A percentile compares a stretch with the other conserved stretches of the same genome.
phyloP scores from a whole-genome alignment of 2,329 filamentous ascomycete species.

The Xylariaceae sp. region DNA sequence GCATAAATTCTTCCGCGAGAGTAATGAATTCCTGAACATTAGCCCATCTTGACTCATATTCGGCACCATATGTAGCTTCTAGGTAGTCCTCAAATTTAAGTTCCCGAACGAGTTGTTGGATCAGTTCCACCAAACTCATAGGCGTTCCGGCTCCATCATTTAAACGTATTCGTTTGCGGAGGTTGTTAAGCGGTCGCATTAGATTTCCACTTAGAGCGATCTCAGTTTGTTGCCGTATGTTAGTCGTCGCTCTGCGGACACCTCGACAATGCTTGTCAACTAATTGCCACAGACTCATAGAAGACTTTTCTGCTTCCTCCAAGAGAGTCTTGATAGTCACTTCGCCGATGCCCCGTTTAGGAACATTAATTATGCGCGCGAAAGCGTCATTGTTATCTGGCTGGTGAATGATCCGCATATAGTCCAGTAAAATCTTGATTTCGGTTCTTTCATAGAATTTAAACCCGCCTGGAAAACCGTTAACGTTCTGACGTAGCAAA shows the following conservation, averaged over 20 bases:
- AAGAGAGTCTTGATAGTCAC: constrained; percentile 75
- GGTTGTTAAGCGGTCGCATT: constrained; percentile 49
- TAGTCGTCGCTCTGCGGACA: constrained; percentile 53
- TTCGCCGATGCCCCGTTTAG: constrained; percentile 81
- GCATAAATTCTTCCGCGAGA: constrained; percentile 75
- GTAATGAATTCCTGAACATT: constrained; percentile 89
- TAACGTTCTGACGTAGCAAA: constrained; percentile 2
- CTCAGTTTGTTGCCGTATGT: constrained; percentile 56
- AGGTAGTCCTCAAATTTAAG: constrained; percentile 78
- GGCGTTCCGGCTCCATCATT: constrained; percentile 35
- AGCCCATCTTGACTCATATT: constrained; percentile 80
- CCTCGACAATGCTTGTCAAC: constrained; percentile 63
- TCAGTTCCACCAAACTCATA: constrained; percentile 53
- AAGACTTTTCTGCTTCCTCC: constrained; percentile 74
- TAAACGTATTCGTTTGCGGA: constrained; percentile 42
- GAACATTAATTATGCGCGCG: constrained; percentile 82
- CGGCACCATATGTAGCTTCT: constrained; percentile 66
- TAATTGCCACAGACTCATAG: constrained; percentile 77
- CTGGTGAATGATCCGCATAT: constrained; percentile 83
- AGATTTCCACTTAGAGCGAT: constrained; percentile 59
- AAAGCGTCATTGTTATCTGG: constrained; percentile 88
- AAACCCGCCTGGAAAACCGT: constrained; percentile 60
- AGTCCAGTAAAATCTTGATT: constrained; percentile 86
- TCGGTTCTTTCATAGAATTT: constrained; percentile 93
- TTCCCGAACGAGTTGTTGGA: constrained; percentile 64